These are phyloP conservation scores for Prunus yedoensis DNA, from an alignment of 331 rosid genomes.

Conservation along the genomic window DNA sequence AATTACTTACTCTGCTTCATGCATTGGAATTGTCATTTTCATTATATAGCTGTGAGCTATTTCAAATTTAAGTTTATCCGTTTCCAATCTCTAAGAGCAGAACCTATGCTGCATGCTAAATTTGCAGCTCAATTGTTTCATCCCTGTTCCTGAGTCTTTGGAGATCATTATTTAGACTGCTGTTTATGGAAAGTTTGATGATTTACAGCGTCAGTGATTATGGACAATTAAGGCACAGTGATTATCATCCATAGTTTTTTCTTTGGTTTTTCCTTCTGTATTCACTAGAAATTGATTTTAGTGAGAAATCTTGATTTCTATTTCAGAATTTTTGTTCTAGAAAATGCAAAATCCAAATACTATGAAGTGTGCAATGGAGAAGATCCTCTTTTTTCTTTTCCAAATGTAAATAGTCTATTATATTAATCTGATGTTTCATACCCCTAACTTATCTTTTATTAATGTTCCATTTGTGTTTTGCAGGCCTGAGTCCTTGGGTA, in stretches of 20 bases:
- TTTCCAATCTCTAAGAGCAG: too few relatives aligned
- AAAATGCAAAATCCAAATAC: background rate
- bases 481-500: slow-evolving; percentile 93
- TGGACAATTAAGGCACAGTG: background rate
- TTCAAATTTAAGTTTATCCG: too few relatives aligned
- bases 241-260: background rate
- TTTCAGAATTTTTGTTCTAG: background rate
- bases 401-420: background rate
- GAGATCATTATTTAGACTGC: background rate
- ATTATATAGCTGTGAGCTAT: too few relatives aligned
- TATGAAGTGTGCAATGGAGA: background rate
- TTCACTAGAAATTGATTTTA: background rate
- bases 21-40: too few relatives aligned
- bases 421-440: background rate
- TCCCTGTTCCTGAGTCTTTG: background rate
- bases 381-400: background rate
- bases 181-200: background rate
- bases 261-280: background rate
- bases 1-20: too few relatives aligned
- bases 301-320: background rate
- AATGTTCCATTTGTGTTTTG: slow-evolving; percentile 18
- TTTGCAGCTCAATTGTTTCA: background rate
- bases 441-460: background rate
- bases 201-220: too few relatives aligned
- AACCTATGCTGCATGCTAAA: background rate